These are phyloP conservation scores for Albatrellus ellisii DNA, from an alignment of 768 basidiomycete species.

Conservation along the genomic window DNA sequence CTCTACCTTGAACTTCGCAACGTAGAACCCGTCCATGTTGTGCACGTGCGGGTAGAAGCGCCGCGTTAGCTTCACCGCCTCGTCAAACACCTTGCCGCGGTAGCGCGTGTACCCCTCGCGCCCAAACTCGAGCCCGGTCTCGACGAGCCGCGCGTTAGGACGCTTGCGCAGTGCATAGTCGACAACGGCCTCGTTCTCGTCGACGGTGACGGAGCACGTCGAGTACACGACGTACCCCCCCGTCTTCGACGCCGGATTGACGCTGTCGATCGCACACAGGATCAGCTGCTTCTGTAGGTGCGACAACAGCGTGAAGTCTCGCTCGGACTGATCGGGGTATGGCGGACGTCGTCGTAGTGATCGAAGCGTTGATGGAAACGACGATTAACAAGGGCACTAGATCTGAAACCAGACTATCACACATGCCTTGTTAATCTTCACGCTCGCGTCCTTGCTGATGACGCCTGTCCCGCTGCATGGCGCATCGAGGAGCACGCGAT, in stretches of 20 bases:
- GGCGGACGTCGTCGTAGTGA: no score
- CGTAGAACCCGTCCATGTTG: conserved; percentile 99
- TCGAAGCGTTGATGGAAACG: background rate
- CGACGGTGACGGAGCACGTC: conserved; percentile 95
- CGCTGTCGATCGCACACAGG: conserved; percentile 94
- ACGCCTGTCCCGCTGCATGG: conserved; percentile 98
- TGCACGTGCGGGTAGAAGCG: conserved; percentile 96
- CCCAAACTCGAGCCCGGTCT: conserved; percentile 88
- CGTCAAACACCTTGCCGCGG: conserved; percentile 82
- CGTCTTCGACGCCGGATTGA: conserved; percentile 77
- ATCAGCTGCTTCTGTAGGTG: conserved; percentile 98
- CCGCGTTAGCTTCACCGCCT: conserved; percentile 67
- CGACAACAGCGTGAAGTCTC: conserved; percentile 91
- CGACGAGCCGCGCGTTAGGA: conserved; percentile 84
- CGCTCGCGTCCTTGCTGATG: conserved; percentile 93
- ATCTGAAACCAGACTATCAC: conserved; percentile 11
- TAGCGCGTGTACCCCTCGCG: conserved; percentile 82
- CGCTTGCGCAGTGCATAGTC: conserved; percentile 95
- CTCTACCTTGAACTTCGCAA: conserved; percentile 96
- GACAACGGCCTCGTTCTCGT: conserved; percentile 97
- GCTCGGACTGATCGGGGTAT: conserved; percentile 83
- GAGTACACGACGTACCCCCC: conserved; percentile 96
- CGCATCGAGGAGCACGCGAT: conserved; percentile 92
- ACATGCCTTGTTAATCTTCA: conserved; percentile 92
- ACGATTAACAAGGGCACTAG: no score